Evolutionary conservation across 768 basidiomycete species (phyloP).

Genomic region (Lepiota brunneoincarnata): DNA sequence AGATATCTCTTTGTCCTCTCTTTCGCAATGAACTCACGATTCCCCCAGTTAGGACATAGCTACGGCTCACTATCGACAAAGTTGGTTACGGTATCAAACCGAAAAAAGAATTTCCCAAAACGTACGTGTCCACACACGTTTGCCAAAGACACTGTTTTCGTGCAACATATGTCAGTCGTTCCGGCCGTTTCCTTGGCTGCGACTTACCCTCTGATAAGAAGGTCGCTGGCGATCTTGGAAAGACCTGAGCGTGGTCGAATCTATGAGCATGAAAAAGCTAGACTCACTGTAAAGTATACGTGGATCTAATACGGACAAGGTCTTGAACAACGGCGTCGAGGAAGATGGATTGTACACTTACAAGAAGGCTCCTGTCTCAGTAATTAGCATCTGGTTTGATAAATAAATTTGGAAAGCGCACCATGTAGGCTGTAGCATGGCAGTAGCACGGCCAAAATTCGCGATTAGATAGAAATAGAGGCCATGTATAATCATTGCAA

Average conservation of each 20-base stretch:
- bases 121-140: constrained; percentile 19
- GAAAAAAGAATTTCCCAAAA: background rate
- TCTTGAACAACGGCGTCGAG: background rate
- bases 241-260: background rate
- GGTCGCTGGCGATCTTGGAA: constrained; percentile 19
- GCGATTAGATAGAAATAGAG: constrained; percentile 34
- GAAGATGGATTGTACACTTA: background rate
- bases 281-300: constrained; percentile 22
- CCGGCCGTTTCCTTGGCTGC: background rate
- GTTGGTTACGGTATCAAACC: background rate
- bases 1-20: constrained; percentile 7
- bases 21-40: constrained; percentile 9
- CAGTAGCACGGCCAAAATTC: constrained; percentile 27
- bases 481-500: constrained; percentile 29
- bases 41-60: constrained; percentile 2
- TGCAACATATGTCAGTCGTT: background rate
- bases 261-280: too few species aligned
- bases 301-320: background rate
- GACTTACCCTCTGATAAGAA: constrained; percentile 19
- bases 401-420: constrained; percentile 7
- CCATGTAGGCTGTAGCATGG: constrained; percentile 27
- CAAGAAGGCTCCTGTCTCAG: constrained; percentile 2
- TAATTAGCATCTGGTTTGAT: background rate
- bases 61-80: constrained; percentile 17
- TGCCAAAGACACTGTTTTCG: constrained; percentile 18